Percentiles rank a stretch among this genome's conserved stretches.
Conservation (phyloP, 768 basidiomycete genomes). For the Favolaschia claudopus region DNA sequence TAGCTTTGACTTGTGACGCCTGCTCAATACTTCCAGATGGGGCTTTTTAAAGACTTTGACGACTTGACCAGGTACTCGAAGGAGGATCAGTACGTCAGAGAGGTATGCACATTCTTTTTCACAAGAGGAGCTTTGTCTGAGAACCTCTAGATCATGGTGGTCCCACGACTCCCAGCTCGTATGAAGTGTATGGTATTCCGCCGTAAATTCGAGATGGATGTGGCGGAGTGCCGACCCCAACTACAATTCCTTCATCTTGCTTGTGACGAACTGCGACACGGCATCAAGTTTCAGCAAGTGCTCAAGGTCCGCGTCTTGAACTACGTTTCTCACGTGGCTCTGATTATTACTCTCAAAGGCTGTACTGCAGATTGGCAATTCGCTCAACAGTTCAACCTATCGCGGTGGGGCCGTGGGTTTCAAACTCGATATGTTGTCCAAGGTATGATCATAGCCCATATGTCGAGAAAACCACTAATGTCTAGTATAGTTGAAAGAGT, state of each 20-base stretch:
- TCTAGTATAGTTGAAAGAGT: conserved; percentile 74
- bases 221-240: conserved; percentile 86
- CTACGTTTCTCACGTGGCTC: neutral
- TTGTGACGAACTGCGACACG: conserved; percentile 70
- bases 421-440: conserved; percentile 79
- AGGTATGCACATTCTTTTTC: conserved; percentile 55
- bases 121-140: neutral
- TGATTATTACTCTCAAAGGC: conserved; percentile 53
- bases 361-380: conserved; percentile 82
- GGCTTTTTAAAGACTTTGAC: conserved; percentile 71
- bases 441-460: conserved; percentile 54
- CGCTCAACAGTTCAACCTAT: conserved; percentile 81
- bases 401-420: conserved; percentile 88
- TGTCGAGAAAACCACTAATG: conserved; percentile 2
- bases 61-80: conserved; percentile 79
- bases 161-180: conserved; percentile 78
- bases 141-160: conserved; percentile 67
- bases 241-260: conserved; percentile 77
- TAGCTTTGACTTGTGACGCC: neutral
- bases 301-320: conserved; percentile 59
- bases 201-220: conserved; percentile 79
- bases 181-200: conserved; percentile 87
- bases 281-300: conserved; percentile 70
- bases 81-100: conserved; percentile 83
- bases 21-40: conserved; percentile 49